Base-by-base conservation (phyloP, 2,329 filamentous ascomycete species). In the Teratosphaeria destructans region DNA sequence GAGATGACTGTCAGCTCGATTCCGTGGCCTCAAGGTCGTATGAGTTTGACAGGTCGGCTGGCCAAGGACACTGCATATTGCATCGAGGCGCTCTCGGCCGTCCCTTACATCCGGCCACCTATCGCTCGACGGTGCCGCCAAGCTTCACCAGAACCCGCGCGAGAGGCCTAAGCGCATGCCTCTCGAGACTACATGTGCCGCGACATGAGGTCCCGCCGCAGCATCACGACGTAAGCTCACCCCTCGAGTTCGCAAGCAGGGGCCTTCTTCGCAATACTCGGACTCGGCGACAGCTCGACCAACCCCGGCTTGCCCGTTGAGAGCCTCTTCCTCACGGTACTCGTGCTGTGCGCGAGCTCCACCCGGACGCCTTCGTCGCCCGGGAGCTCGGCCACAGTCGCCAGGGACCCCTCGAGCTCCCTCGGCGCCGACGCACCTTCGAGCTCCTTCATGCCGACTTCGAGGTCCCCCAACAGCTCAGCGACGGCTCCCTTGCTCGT, bases 401-500 rank as follows among this genome's bases (percentile, higher is more conserved):
- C 23, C 35, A 2, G 37, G 11, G 3, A 10, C 1, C 32, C 57
- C 23, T 54, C 39, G n/a, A 62, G 29, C 55, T 62, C 61, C 3
- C 47, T 32, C 4, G 55, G 7, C 6, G 35, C 52, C 26, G 27
- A 12, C 16, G 52, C 32, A 14, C 49, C 56, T 37, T 62, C 59
- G 2, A 61, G 61, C 55, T 61, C 59, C 3, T 53, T 59, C 52
- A 61, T 16, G 14, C 54, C 32, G 27, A 32, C 27, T 7, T 53
- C 54, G 27, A 58, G 11, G 34, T 63, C 61, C 26, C 34, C 56
- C 32, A 55, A 47, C 3, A 63, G 55, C 19, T 35, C 55, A 11
- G 57, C 56, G 35, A 60, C 60, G 8, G 11, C 55, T 10, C 57
- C 58, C 10, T 52, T 54, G 34, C 49, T 61, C 16, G 52, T 37